Evolutionary conservation across 2,329 filamentous ascomycete genomes (phyloP).

Genomic region (Aspergillus pseudonomiae): DNA sequence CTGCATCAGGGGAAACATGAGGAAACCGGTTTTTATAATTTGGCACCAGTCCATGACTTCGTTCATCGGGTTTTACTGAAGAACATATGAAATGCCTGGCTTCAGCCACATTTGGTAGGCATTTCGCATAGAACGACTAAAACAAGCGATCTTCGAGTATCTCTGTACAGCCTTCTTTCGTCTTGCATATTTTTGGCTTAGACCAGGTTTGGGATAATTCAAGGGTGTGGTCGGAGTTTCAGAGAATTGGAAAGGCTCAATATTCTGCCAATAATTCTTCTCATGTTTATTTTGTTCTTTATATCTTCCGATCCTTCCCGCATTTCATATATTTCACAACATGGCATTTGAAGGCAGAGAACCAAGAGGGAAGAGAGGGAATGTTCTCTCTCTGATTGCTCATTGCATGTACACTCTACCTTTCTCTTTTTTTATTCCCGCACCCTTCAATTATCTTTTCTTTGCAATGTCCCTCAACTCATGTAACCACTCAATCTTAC

Average conservation of each 20-base stretch:
- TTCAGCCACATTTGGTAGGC: conserved; percentile 14
- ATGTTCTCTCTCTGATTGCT: conserved; percentile 6
- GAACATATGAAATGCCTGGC: conserved; percentile 16
- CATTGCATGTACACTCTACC: conserved; percentile 3
- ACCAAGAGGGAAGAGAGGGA: neutral
- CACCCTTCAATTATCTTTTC: conserved; percentile 2
- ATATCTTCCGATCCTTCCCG: conserved; percentile 8
- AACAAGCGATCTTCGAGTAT: conserved; percentile 19
- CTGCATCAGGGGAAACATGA: conserved; percentile 18
- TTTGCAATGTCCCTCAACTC: conserved; percentile 1
- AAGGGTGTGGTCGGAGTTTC: neutral
- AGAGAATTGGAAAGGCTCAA: conserved; percentile 8
- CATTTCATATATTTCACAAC: neutral
- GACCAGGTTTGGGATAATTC: conserved; percentile 19
- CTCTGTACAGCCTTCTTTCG: conserved; percentile 14
- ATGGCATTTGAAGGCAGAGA: neutral
- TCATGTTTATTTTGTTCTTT: conserved; percentile 12
- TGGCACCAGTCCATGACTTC: conserved; percentile 17
- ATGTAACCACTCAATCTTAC: conserved; percentile 4
- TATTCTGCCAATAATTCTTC: neutral
- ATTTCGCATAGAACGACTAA: conserved; percentile 29
- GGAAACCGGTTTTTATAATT: conserved; percentile 12
- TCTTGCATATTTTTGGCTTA: conserved; percentile 20
- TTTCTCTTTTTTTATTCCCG: conserved; percentile 5
- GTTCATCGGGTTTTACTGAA: conserved; percentile 16